phyloP scores from a whole-genome alignment of 768 basidiomycete genomes.

The Mycena rosella region DNA sequence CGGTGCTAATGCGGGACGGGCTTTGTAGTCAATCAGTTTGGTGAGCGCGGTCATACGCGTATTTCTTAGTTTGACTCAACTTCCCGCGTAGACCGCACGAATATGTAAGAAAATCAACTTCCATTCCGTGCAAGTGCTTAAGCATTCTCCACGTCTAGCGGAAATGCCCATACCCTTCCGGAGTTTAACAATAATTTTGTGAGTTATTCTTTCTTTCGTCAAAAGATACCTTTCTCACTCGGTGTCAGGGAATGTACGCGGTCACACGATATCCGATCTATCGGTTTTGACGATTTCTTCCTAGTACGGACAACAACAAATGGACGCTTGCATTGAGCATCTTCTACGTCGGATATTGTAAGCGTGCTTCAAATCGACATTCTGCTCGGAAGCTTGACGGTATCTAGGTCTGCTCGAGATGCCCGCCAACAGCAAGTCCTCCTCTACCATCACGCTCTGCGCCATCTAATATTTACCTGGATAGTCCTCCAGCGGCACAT shows the following conservation, averaged over 20 bases:
- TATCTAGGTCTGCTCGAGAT: constrained; percentile 69
- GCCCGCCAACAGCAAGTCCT: constrained; percentile 64
- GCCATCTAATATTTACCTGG: background rate
- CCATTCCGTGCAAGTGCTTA: no score
- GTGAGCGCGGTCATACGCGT: constrained; percentile 40
- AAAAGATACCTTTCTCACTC: background rate
- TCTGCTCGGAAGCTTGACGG: background rate
- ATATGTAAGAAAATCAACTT: constrained; percentile 65
- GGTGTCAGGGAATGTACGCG: constrained; percentile 55
- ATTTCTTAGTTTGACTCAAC: constrained; percentile 2
- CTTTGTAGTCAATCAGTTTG: constrained; percentile 60
- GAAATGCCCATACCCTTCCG: constrained; percentile 66
- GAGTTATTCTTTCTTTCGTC: constrained; percentile 37
- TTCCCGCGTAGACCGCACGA: constrained; percentile 62
- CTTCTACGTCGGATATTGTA: constrained; percentile 73
- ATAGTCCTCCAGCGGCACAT: constrained; percentile 68
- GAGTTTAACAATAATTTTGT: constrained; percentile 69
- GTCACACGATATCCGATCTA: background rate
- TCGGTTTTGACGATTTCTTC: background rate
- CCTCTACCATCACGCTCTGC: background rate
- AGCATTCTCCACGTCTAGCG: constrained; percentile 45
- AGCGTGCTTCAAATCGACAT: constrained; percentile 25
- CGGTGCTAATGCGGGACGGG: constrained; percentile 29
- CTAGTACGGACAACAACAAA: constrained; percentile 58
- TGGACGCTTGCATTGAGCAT: constrained; percentile 71